These are phyloP conservation scores for Eremothecium sinecaudum DNA, from an alignment of 1,139 yeast species.

Conservation along the genomic window DNA sequence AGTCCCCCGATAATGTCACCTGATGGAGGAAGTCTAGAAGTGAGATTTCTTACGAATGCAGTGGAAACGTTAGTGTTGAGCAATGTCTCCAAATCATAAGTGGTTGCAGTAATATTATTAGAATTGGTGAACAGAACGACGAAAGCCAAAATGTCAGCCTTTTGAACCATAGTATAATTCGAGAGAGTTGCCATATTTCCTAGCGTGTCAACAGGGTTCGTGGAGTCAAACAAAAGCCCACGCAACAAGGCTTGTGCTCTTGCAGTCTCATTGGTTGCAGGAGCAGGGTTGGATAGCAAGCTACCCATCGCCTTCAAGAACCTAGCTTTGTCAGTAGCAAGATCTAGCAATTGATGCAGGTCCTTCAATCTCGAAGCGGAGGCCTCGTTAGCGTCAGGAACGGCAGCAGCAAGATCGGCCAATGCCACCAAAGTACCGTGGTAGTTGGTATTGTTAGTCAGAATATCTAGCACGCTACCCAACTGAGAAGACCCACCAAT, in stretches of 20 bases:
- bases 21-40: not conserved
- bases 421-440: constrained; percentile 22
- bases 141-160: constrained; percentile 22
- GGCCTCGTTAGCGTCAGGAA: constrained; percentile 15
- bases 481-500: constrained; percentile 24
- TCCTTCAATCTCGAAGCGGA: constrained; percentile 17
- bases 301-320: constrained; percentile 19
- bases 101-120: constrained; percentile 24
- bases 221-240: constrained; percentile 20
- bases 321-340: constrained; percentile 20
- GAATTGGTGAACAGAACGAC: constrained; percentile 21
- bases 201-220: constrained; percentile 23
- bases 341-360: constrained; percentile 20
- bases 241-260: constrained; percentile 12
- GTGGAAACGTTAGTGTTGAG: constrained; percentile 16
- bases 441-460: constrained; percentile 20
- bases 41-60: not conserved
- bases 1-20: no score
- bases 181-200: constrained; percentile 19
- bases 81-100: constrained; percentile 23
- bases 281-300: constrained; percentile 10
- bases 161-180: constrained; percentile 17
- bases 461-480: constrained; percentile 21
- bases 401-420: constrained; percentile 23
- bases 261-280: constrained; percentile 2